Evolutionary conservation across 208 protist species (phyloP).

Genomic region (Wallacemonas sp.): DNA sequence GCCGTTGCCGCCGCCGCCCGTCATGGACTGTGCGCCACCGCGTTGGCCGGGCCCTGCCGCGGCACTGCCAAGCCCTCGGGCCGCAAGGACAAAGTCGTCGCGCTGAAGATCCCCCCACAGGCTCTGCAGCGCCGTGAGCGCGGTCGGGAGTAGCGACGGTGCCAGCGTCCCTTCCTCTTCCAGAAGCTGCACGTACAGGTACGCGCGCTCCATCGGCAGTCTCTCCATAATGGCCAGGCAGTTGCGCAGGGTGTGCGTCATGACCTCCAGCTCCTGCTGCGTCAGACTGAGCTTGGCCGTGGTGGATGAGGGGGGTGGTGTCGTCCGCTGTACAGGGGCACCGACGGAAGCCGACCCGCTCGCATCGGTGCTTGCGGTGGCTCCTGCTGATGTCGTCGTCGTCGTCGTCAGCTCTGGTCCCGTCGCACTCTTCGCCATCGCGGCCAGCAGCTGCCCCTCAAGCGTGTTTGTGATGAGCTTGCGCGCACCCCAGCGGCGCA

Average conservation of each 20-base stretch:
- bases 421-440: slow-evolving; percentile 27
- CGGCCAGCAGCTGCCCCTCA: slow-evolving; percentile 25
- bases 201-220: slow-evolving; percentile 41
- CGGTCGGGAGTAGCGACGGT: slow-evolving; percentile 28
- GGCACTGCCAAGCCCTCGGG: neutral
- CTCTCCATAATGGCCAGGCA: slow-evolving; percentile 60
- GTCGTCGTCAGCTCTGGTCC: neutral
- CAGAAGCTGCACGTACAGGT: slow-evolving; percentile 56
- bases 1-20: neutral
- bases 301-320: neutral
- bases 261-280: slow-evolving; percentile 39
- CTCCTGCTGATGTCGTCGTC: neutral
- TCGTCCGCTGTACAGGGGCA: too few relatives aligned
- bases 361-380: too few relatives aligned
- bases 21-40: neutral
- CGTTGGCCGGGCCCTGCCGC: neutral
- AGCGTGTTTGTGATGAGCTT: slow-evolving; percentile 27
- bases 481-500: slow-evolving; percentile 61
- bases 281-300: neutral
- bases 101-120: slow-evolving; percentile 41
- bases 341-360: too few relatives aligned
- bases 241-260: slow-evolving; percentile 50
- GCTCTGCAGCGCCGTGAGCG: slow-evolving; percentile 53
- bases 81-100: slow-evolving; percentile 19
- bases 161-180: slow-evolving; percentile 37